Conservation (phyloP, 23 red algal species). For the Agarophyton chilense region DNA sequence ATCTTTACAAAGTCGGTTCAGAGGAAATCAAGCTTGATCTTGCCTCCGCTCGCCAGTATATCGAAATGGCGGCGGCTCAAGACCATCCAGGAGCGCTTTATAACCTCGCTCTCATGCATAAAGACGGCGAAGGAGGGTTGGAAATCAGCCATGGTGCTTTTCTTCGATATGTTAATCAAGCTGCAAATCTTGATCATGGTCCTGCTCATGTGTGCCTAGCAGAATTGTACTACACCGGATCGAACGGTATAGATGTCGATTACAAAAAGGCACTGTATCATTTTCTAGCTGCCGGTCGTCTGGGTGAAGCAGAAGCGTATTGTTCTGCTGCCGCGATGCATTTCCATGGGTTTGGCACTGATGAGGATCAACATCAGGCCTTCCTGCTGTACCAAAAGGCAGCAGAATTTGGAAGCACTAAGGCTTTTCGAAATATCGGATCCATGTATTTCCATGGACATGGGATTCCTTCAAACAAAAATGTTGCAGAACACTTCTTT, state of each 20-base stretch:
- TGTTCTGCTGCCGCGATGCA: constrained; percentile 80
- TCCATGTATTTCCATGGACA: constrained; percentile 75
- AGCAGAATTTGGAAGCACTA: constrained; percentile 40
- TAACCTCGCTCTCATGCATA: constrained; percentile 73
- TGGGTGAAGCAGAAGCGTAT: constrained; percentile 51
- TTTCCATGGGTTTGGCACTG: constrained; percentile 74
- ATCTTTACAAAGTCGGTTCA: constrained; percentile 62
- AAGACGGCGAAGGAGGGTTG: constrained; percentile 62
- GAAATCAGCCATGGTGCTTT: constrained; percentile 40
- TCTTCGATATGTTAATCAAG: constrained; percentile 41
- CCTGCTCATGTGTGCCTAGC: constrained; percentile 65
- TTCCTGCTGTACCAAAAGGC: constrained; percentile 77
- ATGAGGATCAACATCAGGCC: constrained; percentile 46
- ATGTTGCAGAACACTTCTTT: constrained; percentile 59
- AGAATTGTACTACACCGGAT: constrained; percentile 70
- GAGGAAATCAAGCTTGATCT: constrained; percentile 33
- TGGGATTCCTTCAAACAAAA: constrained; percentile 57
- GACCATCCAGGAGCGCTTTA: constrained; percentile 72
- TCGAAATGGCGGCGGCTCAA: constrained; percentile 58
- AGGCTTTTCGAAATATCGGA: constrained; percentile 63
- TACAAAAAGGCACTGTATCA: constrained; percentile 64
- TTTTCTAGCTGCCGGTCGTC: constrained; percentile 50
- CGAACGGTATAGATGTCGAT: constrained; percentile 36
- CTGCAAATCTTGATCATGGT: constrained; percentile 49
- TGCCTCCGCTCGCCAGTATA: constrained; percentile 29